Evolutionary conservation across 2,329 filamentous ascomycete genomes (phyloP), one percentile per base, ranked within the genome.

Genomic region (Fusarium ambrosium): DNA sequence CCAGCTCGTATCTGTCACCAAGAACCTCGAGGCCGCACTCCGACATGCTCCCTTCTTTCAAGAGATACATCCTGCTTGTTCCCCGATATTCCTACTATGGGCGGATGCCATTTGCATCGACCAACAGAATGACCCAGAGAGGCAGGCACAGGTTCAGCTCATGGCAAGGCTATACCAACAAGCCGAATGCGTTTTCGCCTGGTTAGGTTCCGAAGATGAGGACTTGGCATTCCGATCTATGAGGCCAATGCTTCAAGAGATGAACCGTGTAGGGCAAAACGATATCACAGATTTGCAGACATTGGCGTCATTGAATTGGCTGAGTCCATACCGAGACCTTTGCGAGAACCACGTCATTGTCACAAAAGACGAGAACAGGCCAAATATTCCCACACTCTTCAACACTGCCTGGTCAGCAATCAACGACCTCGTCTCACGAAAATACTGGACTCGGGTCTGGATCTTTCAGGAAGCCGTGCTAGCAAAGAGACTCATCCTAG

Each of bases 381-480:
- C 24, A 29, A 32, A 39, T 11, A 53, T 63, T 4, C 61, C 61
- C 1, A 29, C 24, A 1, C 2, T 63, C 4, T 63, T 53, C 14
- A 63, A 63, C 34, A 32, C 45, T 2, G 24, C 29, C 9, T 63
- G 61, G 61, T 63, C 61, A 9, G 61, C 61, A 18, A 63, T 63
- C 22, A 63, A 63, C 45, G 61, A 63, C 29, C 61, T 63, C 37
- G 32, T 63, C 13, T 37, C 45, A 4, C 18, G 61, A 6, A 22
- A 53, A 29, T 63, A 63, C 22, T 63, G 45, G 45, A 39, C 45
- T 0, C 61, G 61, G 2, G 61, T 53, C 13, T 63, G 61, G 61
- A 39, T 63, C 61, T 63, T 63, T 29, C 61, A 63, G 24, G 61
- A 63, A 32, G 61, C 61, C 9, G 61, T 63, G 18, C 10, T 55